Percentiles rank a stretch among this genome's conserved stretches.
Evolutionary conservation across 305 asterid species (phyloP).

Genomic region (Fraxinus platypoda): DNA sequence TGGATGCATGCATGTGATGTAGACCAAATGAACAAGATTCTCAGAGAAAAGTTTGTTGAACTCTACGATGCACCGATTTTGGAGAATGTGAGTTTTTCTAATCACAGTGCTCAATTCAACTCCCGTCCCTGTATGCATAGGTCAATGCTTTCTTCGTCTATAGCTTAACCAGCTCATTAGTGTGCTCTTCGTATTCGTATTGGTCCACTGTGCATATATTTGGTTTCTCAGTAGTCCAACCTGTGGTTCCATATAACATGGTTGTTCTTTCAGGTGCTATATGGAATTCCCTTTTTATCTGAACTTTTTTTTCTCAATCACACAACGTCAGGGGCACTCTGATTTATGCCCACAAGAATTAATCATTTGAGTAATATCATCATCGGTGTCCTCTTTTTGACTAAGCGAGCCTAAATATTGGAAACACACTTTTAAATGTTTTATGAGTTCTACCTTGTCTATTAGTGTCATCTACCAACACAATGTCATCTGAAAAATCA

Average conservation of each 20-base stretch:
- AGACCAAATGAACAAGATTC: conserved; percentile 78
- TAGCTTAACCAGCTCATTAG: not conserved
- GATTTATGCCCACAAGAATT: not conserved
- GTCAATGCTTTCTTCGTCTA: not conserved
- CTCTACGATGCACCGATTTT: conserved; percentile 81
- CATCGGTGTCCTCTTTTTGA: not conserved
- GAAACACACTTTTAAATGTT: not conserved
- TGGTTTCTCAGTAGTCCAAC: not conserved
- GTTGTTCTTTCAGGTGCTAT: not conserved
- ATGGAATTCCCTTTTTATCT: not conserved
- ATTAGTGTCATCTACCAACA: not conserved
- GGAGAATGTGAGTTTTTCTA: conserved; percentile 63
- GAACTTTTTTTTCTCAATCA: not conserved
- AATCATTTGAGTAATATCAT: not conserved
- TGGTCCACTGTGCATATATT: not conserved
- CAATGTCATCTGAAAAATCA: not conserved
- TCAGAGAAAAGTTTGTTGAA: conserved; percentile 87
- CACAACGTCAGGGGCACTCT: not conserved
- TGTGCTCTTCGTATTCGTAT: not conserved
- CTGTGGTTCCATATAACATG: not conserved
- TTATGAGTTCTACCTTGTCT: not conserved
- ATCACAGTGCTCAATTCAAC: not conserved
- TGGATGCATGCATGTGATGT: conserved; percentile 99
- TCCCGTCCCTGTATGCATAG: not conserved
- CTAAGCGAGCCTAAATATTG: not conserved